phyloP scores from a whole-genome alignment of 2,329 filamentous ascomycete species.

The Onygenales sp. region DNA sequence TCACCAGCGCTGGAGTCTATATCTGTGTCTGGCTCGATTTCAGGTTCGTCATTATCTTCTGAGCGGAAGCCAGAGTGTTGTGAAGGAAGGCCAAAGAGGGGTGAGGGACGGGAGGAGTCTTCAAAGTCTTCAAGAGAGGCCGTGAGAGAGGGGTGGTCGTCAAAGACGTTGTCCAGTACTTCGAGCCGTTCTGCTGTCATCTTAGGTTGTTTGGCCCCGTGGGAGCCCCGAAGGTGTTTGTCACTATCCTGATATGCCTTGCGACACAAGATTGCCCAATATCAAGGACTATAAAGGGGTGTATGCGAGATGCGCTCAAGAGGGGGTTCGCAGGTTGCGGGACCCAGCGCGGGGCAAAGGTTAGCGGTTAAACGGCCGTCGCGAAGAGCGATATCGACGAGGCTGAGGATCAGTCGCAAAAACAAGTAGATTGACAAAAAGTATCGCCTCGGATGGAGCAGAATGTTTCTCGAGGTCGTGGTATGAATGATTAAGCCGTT shows the following conservation, averaged over 20 bases:
- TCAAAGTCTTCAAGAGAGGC: conserved; percentile 56
- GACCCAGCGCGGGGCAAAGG: not conserved
- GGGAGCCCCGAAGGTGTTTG: not conserved
- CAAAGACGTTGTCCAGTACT: conserved; percentile 42
- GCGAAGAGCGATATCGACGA: not conserved
- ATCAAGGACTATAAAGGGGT: not conserved
- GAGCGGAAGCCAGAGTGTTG: conserved; percentile 57
- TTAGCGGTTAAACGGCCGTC: not conserved
- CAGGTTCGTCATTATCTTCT: conserved; percentile 38
- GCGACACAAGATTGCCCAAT: not conserved
- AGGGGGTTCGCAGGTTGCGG: not conserved
- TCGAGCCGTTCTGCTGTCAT: conserved; percentile 16
- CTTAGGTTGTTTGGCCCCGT: conserved; percentile 1
- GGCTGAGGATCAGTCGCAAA: not conserved
- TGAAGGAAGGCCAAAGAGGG: conserved; percentile 45
- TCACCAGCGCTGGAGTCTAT: conserved; percentile 35
- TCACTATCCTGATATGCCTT: not conserved
- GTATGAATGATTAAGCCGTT: too few species aligned
- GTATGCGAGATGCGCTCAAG: not conserved
- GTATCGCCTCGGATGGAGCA: too few species aligned
- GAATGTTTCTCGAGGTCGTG: too few species aligned
- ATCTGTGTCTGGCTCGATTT: conserved; percentile 30
- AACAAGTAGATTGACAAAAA: too few species aligned
- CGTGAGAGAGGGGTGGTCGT: conserved; percentile 51
- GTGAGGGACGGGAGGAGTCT: conserved; percentile 37